Evolutionary conservation across 2,329 filamentous ascomycete genomes (phyloP).

Genomic region (Stagonosporopsis rhizophila): DNA sequence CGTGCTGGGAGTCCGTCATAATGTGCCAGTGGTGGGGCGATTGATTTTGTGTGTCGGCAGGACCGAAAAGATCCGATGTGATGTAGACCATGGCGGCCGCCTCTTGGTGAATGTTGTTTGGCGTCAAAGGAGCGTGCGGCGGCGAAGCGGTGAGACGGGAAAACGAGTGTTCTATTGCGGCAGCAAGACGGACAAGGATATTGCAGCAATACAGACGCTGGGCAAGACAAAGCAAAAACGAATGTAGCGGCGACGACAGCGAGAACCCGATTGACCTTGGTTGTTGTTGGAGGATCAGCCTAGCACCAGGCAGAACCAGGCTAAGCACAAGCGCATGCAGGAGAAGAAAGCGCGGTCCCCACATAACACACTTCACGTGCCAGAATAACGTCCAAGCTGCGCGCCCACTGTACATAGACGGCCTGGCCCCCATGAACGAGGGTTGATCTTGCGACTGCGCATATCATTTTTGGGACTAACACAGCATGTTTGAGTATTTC

Average conservation of each 20-base stretch:
- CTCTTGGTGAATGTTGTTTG: constrained; percentile 8
- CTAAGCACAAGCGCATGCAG: constrained; percentile 14
- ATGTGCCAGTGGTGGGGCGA: constrained; percentile 22
- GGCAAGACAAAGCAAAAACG: constrained; percentile 4
- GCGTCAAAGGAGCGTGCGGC: constrained; percentile 19
- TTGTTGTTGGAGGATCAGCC: constrained; percentile 16
- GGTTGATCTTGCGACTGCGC: constrained; percentile 9
- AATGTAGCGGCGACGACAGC: not conserved
- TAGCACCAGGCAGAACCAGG: constrained; percentile 10
- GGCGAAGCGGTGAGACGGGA: constrained; percentile 14
- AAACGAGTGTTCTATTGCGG: not conserved
- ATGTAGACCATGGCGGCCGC: constrained; percentile 45
- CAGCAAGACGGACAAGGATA: not conserved
- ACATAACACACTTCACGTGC: constrained; percentile 36
- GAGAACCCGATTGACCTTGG: constrained; percentile 5
- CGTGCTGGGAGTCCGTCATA: constrained; percentile 31
- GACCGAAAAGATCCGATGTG: constrained; percentile 45
- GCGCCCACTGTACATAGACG: constrained; percentile 21
- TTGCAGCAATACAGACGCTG: constrained; percentile 1
- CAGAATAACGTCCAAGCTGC: constrained; percentile 23
- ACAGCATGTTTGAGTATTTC: constrained; percentile 14
- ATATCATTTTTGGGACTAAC: constrained; percentile 10
- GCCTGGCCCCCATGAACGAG: constrained; percentile 11
- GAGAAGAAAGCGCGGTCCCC: constrained; percentile 14
- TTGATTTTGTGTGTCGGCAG: constrained; percentile 21